Evolutionary conservation across 2,329 filamentous ascomycete species (phyloP), one percentile per base, ranked within the genome.

Genomic region (Phialophora tarda): DNA sequence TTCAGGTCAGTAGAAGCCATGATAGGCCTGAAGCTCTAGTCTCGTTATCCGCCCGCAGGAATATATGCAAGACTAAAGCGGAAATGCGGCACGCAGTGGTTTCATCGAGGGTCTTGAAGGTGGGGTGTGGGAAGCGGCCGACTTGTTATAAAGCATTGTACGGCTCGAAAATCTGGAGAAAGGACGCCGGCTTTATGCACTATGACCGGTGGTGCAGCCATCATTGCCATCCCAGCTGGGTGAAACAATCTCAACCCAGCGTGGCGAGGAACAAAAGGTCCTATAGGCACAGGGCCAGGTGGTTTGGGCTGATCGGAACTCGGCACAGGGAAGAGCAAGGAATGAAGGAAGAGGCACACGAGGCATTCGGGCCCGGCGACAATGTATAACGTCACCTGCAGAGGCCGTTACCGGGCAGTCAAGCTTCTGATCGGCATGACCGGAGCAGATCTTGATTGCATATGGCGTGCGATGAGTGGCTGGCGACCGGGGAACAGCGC

Each of bases 1-100:
- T 59, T 62, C 56, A 66, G 28, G 56, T 58, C 26, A 24, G 53
- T 53, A 21, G 34, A 21, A 24, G 48, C 54, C 64, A 66, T 69
- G 54, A 34, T 59, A 60, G 62, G 54, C 57, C 41, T 30, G 28
- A 23, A 23, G 12, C 21, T 28, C 17, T 50, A 44, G 38, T 38
- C 44, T 34, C 17, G 41, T 59, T 59, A 51, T 64, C 34, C 12
- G 57, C 28, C 12, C 32, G 28, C 28, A 63, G 62, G 4, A 51
- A 48, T 30, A 24, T 21, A 44, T 26, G 14, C 38, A 21, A 26
- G 34, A 34, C 57, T 59, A 59, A 59, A 48, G 24, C 57, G 57
- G 57, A 32, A 59, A 48, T 30, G 57, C 57, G 57, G 57, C 57
- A 59, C 57, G 23, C 38, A 34, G 48, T 23, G 26, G 14, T 26